These are phyloP conservation scores for Fomes fomentarius DNA, from an alignment of 1,284 basidiomycete species.

Conservation along the genomic window DNA sequence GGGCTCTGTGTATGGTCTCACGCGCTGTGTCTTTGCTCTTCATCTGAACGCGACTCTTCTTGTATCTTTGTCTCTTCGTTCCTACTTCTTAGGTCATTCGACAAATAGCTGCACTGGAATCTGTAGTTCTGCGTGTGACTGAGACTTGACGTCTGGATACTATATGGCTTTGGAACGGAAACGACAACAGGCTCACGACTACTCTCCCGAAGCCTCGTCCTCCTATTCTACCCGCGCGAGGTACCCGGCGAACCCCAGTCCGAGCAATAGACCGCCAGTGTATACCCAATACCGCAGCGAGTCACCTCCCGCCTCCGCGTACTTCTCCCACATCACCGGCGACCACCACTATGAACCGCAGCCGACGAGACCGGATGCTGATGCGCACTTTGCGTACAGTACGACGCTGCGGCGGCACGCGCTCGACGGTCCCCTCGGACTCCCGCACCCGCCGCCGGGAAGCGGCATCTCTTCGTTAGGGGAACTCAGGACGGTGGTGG, in stretches of 20 bases:
- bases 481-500: slow-evolving; percentile 29
- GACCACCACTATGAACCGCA: slow-evolving; percentile 53
- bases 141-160: not conserved
- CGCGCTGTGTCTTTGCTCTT: not conserved
- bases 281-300: slow-evolving; percentile 38
- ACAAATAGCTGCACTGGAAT: not conserved
- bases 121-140: not conserved
- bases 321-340: slow-evolving; percentile 62
- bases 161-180: slow-evolving; percentile 2
- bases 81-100: not conserved
- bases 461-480: slow-evolving; percentile 30
- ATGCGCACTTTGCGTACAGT: slow-evolving; percentile 80
- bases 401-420: slow-evolving; percentile 76
- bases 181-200: not conserved
- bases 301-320: slow-evolving; percentile 78
- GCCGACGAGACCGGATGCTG: slow-evolving; percentile 58
- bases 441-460: slow-evolving; percentile 40
- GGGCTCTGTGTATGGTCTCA: not conserved
- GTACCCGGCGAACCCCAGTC: not conserved
- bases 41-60: not conserved
- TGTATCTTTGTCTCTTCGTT: not conserved
- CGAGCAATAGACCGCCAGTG: slow-evolving; percentile 5
- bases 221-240: slow-evolving; percentile 8
- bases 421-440: slow-evolving; percentile 43
- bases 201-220: not conserved